Conservation (phyloP, 2,329 filamentous ascomycete species). For the Epichloe hybrida region DNA sequence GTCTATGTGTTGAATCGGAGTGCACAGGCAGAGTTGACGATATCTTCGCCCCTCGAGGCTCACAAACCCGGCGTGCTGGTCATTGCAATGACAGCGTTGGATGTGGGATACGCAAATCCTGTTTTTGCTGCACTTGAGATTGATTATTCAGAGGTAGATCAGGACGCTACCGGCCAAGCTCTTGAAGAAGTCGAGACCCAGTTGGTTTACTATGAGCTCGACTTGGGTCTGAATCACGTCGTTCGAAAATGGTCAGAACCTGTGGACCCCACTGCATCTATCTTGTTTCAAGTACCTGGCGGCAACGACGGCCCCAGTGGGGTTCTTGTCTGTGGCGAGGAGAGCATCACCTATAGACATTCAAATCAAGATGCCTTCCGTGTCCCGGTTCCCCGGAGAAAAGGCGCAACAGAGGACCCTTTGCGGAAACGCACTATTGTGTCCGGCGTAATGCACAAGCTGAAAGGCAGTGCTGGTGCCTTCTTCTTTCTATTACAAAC, state of each 20-base stretch:
- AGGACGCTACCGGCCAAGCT: slow-evolving; percentile 76
- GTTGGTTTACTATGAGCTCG: slow-evolving; percentile 93
- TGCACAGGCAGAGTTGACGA: slow-evolving; percentile 84
- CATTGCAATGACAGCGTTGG: slow-evolving; percentile 73
- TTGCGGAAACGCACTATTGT: slow-evolving; percentile 79
- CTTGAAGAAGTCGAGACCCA: slow-evolving; percentile 74
- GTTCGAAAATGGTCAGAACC: slow-evolving; percentile 92
- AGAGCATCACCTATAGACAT: slow-evolving; percentile 93
- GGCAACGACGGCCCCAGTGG: slow-evolving; percentile 89
- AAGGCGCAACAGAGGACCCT: slow-evolving; percentile 82
- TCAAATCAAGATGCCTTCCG: slow-evolving; percentile 85
- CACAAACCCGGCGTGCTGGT: slow-evolving; percentile 88
- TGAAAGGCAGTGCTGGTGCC: slow-evolving; percentile 66
- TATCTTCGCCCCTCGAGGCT: slow-evolving; percentile 91
- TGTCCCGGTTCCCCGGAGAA: slow-evolving; percentile 75
- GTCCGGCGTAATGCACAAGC: slow-evolving; percentile 91
- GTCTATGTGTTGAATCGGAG: slow-evolving; percentile 97
- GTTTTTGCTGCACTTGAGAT: slow-evolving; percentile 92
- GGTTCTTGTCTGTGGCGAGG: slow-evolving; percentile 86
- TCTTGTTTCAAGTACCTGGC: slow-evolving; percentile 90
- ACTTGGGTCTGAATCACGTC: slow-evolving; percentile 92
- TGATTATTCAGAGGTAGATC: slow-evolving; percentile 82
- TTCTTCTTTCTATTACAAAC: slow-evolving; percentile 97
- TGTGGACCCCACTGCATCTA: slow-evolving; percentile 77
- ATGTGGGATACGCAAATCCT: slow-evolving; percentile 94